A percentile compares a stretch with the other conserved stretches of the same genome.
Conservation (phyloP, 1,284 basidiomycete genomes). For the Anthracocystis walkeri region DNA sequence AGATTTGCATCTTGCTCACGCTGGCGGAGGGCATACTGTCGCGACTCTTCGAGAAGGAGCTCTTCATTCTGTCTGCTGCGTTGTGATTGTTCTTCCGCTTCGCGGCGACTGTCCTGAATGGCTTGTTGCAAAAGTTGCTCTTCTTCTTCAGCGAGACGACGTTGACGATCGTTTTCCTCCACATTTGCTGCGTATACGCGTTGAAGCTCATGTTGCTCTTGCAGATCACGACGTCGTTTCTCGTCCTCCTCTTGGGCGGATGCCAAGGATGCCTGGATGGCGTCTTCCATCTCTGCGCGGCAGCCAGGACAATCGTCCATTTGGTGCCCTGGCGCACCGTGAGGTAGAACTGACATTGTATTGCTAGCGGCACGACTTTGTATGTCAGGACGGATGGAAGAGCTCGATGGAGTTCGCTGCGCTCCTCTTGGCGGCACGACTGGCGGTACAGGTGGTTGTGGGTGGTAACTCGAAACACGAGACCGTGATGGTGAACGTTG, state of each 20-base stretch:
- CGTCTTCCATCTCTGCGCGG: constrained; percentile 46
- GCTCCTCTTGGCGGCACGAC: not conserved
- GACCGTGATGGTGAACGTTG: constrained; percentile 1
- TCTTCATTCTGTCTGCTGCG: constrained; percentile 22
- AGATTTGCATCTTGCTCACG: constrained; percentile 18
- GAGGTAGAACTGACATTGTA: not conserved
- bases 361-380: not conserved
- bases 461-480: not conserved
- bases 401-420: constrained; percentile 1
- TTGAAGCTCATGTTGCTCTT: constrained; percentile 34
- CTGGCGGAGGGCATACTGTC: constrained; percentile 38
- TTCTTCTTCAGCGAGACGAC: constrained; percentile 40
- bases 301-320: constrained; percentile 51
- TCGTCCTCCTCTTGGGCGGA: constrained; percentile 39
- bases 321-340: constrained; percentile 25
- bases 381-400: not conserved
- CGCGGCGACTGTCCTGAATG: constrained; percentile 42
- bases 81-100: constrained; percentile 28
- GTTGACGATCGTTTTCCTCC: constrained; percentile 31
- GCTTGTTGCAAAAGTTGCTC: constrained; percentile 33
- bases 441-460: not conserved
- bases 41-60: constrained; percentile 39
- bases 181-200: constrained; percentile 27
- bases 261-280: constrained; percentile 42
- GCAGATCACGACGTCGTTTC: constrained; percentile 14